A percentile compares a stretch with the other conserved stretches of the same genome.
phyloP scores from a whole-genome alignment of 768 basidiomycete species.

The Obba rivulosa region DNA sequence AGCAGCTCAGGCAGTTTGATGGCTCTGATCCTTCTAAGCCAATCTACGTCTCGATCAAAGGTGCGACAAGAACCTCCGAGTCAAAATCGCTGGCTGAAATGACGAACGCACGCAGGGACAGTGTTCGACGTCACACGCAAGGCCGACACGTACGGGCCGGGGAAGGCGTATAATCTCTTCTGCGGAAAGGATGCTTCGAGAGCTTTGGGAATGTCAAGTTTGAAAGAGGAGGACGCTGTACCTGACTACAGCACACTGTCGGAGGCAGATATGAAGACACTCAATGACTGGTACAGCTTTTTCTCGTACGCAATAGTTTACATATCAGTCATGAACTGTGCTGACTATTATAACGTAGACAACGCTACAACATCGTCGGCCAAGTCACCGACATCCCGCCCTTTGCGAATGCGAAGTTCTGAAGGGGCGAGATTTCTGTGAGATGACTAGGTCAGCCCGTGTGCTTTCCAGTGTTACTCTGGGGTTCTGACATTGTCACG shows the following conservation, averaged over 20 bases:
- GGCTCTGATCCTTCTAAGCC: conserved; percentile 62
- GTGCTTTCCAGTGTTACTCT: no score
- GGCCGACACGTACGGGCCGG: conserved; percentile 83
- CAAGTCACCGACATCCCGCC: conserved; percentile 54
- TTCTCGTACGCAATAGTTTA: conserved; percentile 46
- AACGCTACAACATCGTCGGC: conserved; percentile 87
- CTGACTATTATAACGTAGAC: conserved; percentile 33
- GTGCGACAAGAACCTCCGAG: conserved; percentile 31
- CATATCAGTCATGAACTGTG: conserved; percentile 1
- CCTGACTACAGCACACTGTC: conserved; percentile 77
- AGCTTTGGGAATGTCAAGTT: conserved; percentile 84
- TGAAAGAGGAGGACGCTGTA: conserved; percentile 81
- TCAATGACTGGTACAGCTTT: conserved; percentile 88
- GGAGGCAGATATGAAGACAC: conserved; percentile 67
- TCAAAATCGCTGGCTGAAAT: not conserved
- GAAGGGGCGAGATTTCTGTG: no score
- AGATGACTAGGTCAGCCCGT: no score
- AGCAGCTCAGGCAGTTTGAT: conserved; percentile 64
- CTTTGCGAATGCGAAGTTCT: not conserved
- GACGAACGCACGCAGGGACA: conserved; percentile 44
- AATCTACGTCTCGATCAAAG: conserved; percentile 93
- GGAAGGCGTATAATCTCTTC: conserved; percentile 76
- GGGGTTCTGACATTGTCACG: no score
- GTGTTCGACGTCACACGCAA: conserved; percentile 89
- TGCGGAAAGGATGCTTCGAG: conserved; percentile 92